phyloP scores from a whole-genome alignment of 257 asterid genomes.

The Rehmannia glutinosa region DNA sequence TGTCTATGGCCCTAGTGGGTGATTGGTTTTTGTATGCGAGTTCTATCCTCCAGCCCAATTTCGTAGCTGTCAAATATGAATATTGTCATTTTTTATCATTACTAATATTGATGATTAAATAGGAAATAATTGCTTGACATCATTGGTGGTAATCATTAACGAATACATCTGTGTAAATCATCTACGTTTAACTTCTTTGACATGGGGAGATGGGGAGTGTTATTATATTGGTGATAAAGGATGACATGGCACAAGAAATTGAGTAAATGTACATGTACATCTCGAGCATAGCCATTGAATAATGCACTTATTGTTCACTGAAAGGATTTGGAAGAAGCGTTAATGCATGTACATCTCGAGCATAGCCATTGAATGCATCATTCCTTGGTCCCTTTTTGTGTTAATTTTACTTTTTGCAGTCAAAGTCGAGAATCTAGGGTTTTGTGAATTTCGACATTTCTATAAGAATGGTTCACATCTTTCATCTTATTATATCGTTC shows the following conservation, averaged over 20 bases:
- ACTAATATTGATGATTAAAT: no score
- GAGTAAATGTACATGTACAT: no score
- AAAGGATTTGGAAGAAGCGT: not conserved
- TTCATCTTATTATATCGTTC: not conserved
- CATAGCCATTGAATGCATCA: slow-evolving; percentile 6
- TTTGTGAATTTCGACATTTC: not conserved
- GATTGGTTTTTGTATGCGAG: not conserved
- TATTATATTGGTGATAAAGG: no score
- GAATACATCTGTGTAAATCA: no score
- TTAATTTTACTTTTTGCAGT: not conserved
- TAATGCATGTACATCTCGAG: not conserved
- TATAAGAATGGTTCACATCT: not conserved
- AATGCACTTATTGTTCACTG: not conserved
- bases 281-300: no score
- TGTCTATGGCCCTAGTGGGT: not conserved
- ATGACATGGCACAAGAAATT: no score
- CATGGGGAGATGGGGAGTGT: no score
- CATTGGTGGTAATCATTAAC: no score
- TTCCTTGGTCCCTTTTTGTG: not conserved
- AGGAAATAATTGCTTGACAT: no score
- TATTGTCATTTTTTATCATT: not conserved
- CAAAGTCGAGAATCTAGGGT: not conserved
- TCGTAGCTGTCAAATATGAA: not conserved
- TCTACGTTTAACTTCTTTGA: no score
- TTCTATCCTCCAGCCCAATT: not conserved